Base-by-base conservation (phyloP, 2,329 filamentous ascomycete species). In the Cryphonectria parasitica region DNA sequence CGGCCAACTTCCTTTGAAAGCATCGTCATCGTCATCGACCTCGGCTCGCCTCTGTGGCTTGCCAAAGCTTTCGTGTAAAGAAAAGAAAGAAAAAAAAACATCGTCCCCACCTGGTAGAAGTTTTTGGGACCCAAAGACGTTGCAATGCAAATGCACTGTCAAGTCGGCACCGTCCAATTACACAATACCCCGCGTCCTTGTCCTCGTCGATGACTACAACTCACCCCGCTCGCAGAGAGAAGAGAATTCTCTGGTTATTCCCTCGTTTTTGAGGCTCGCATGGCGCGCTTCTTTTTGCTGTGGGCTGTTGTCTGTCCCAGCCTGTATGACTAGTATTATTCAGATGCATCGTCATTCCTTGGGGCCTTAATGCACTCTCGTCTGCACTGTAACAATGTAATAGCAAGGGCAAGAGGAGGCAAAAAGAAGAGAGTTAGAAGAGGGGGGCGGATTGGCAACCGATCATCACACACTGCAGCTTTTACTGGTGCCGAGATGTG, bases 81-180 rank as follows among this genome's bases (percentile, higher is more conserved):
- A 43, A 41, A 52, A 61, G 6, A 49, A 8, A 49, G 6, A 22
- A 22, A 6, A 49, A 10, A 10, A n/a, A 22, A 49, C 22, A 7
- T 19, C 43, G 22, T 7, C 22, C 58, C 52, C 25, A 61, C 19
- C 19, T 36, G 34, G 34, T 54, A 13, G 43, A 64, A 64, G 6
- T n/a, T n/a, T 45, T 39, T 31, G 31, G 31, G 25, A 34, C 34
- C 34, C 43, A 54, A 11, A 19, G 45, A 56, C n/a, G 41, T 28
- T 34, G 34, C 54, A 39, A 41, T 66, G 64, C 36, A 61, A 15
- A 61, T 45, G 65, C 65, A 67, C 65, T 68, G 66, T 71, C 54
- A 52, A 63, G 52, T 65, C 64, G 71, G 65, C 71, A 70, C 68
- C 60, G 71, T 70, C 65, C 65, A n/a, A 39, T 52, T 63, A 25